Percentiles rank a stretch among this genome's conserved stretches.
Conservation (phyloP, 306 rosid genomes). For the Lotus japonicus region DNA sequence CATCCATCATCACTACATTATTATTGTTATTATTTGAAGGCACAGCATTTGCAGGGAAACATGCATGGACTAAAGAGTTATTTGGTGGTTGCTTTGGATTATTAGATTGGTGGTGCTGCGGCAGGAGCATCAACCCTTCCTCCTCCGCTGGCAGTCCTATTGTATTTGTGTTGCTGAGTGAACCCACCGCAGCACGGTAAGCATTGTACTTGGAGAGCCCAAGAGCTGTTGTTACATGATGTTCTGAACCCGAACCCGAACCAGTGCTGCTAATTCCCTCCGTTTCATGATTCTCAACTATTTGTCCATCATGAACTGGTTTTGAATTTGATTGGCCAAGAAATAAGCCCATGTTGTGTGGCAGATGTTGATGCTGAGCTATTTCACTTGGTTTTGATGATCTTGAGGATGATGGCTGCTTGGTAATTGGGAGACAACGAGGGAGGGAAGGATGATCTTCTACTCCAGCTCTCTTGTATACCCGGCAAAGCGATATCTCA, state of each 20-base stretch:
- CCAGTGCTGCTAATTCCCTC: too few relatives aligned
- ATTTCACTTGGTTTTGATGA: constrained; percentile 14
- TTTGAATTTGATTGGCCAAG: too few relatives aligned
- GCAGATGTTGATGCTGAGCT: too few relatives aligned
- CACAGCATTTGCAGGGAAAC: too few relatives aligned
- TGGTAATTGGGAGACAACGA: constrained; percentile 53
- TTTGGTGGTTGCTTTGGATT: not conserved
- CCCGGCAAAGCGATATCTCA: constrained; percentile 92
- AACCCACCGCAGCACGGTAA: not conserved
- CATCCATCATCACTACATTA: constrained; percentile 40
- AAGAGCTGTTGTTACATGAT: constrained; percentile 35
- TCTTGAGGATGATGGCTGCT: constrained; percentile 7
- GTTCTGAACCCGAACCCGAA: not conserved
- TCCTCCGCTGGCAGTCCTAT: constrained; percentile 27
- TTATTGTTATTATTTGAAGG: not conserved
- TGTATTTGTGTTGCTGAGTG: not conserved
- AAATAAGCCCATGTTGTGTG: too few relatives aligned
- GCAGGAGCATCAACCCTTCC: constrained; percentile 37
- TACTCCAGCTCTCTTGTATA: constrained; percentile 93
- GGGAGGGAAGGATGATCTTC: constrained; percentile 93
- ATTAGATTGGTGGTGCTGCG: constrained; percentile 20
- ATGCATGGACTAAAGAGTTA: not conserved
- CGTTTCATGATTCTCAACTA: too few relatives aligned
- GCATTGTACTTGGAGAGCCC: constrained; percentile 56
- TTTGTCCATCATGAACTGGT: too few relatives aligned